Evolutionary conservation across 2,329 filamentous ascomycete genomes (phyloP).

Genomic region (Fusarium sp.): DNA sequence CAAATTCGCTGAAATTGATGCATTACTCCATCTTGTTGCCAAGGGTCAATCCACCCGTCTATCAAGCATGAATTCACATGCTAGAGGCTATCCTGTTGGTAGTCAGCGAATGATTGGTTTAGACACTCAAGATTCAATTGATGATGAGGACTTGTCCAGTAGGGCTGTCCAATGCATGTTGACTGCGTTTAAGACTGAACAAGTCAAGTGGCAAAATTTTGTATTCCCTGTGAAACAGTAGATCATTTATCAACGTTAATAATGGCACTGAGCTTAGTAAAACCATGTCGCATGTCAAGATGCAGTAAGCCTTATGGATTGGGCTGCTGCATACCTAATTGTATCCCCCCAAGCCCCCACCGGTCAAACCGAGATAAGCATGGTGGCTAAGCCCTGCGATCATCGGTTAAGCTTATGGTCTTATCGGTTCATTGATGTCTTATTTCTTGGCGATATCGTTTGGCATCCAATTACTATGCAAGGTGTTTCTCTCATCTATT

Average conservation of each 20-base stretch:
- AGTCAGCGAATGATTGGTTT: background rate
- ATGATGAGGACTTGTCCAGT: background rate
- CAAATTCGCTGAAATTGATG: background rate
- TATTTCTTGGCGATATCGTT: background rate
- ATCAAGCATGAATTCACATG: background rate
- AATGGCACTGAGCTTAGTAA: background rate
- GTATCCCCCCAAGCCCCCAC: background rate
- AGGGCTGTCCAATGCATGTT: conserved; percentile 1
- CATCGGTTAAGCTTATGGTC: background rate
- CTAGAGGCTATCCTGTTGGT: background rate
- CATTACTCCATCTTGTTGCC: too few relatives aligned
- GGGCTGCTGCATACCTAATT: background rate
- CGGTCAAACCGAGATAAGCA: conserved; percentile 16
- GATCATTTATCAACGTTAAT: background rate
- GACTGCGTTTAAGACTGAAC: background rate
- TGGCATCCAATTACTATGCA: background rate
- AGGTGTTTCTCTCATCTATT: background rate
- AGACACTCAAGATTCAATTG: background rate
- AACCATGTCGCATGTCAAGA: background rate
- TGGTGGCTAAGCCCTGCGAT: background rate
- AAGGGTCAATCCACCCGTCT: too few relatives aligned
- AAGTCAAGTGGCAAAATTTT: background rate
- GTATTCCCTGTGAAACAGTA: background rate
- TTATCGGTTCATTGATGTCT: background rate
- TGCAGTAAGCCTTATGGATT: background rate